A percentile compares a stretch with the other conserved stretches of the same genome.
Evolutionary conservation across 768 basidiomycete genomes (phyloP).

Genomic region (Clathrus columnatus): DNA sequence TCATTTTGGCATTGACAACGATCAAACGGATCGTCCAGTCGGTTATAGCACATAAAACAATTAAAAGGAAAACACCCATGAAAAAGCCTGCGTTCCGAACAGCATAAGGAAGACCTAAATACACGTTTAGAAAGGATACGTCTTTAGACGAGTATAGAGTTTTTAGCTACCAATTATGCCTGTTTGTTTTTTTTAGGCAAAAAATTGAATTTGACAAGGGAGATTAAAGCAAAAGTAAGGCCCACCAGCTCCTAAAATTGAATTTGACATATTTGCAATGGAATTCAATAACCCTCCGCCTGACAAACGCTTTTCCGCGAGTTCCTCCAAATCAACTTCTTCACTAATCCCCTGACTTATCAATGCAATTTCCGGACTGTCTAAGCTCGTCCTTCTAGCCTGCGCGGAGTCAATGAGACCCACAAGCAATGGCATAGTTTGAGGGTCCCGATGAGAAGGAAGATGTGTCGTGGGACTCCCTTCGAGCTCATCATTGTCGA

Average conservation of each 20-base stretch:
- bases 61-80: constrained; percentile 72
- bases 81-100: constrained; percentile 92
- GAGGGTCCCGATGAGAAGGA: constrained; percentile 28
- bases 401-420: constrained; percentile 63
- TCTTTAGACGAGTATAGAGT: background rate
- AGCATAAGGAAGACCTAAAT: constrained; percentile 83
- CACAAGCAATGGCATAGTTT: constrained; percentile 67
- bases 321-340: constrained; percentile 58
- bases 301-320: constrained; percentile 54
- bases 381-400: constrained; percentile 42
- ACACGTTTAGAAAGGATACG: background rate
- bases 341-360: constrained; percentile 26
- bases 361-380: constrained; percentile 38
- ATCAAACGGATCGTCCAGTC: constrained; percentile 98
- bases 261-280: constrained; percentile 92
- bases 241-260: constrained; percentile 86
- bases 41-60: constrained; percentile 76
- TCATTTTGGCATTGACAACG: constrained; percentile 91
- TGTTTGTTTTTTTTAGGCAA: no score
- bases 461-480: constrained; percentile 29
- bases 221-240: constrained; percentile 13
- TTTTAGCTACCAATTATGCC: constrained; percentile 76
- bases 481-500: constrained; percentile 77
- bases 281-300: constrained; percentile 75
- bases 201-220: constrained; percentile 4